A percentile compares a stretch with the other conserved stretches of the same genome.
Conservation (phyloP, 2,329 filamentous ascomycete genomes). For the Fusarium phyllophilum region DNA sequence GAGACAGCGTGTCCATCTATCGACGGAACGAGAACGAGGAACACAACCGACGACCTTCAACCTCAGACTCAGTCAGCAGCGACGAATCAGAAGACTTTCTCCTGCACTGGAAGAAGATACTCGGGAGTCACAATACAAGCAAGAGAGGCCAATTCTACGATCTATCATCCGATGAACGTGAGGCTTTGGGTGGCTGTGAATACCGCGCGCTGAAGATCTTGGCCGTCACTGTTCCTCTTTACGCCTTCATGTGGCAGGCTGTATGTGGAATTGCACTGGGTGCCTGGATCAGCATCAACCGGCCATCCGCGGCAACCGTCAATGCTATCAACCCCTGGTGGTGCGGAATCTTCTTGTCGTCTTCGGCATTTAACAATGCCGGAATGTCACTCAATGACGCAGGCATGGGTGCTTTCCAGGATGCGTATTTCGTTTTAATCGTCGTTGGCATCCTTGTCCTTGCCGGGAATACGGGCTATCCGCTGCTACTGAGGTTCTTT, state of each 20-base stretch:
- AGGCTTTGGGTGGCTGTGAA: conserved; percentile 70
- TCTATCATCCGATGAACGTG: conserved; percentile 62
- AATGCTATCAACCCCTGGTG: conserved; percentile 75
- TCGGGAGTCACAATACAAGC: conserved; percentile 53
- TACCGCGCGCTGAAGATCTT: conserved; percentile 71
- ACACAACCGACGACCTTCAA: conserved; percentile 29
- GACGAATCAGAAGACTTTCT: conserved; percentile 44
- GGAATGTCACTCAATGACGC: conserved; percentile 74
- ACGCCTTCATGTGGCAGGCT: conserved; percentile 69
- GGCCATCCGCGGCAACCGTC: conserved; percentile 56
- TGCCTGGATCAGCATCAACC: conserved; percentile 67
- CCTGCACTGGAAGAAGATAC: conserved; percentile 48
- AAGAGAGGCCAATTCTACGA: conserved; percentile 66
- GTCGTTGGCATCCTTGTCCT: conserved; percentile 68
- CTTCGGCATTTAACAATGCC: conserved; percentile 77
- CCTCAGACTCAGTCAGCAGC: conserved; percentile 30
- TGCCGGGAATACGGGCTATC: conserved; percentile 74
- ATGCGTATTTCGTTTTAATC: conserved; percentile 60
- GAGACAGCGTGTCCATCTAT: conserved; percentile 35
- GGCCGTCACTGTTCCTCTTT: conserved; percentile 67
- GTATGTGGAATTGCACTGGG: conserved; percentile 68
- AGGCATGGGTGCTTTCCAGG: conserved; percentile 71
- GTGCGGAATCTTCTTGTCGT: conserved; percentile 73
- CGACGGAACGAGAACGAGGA: conserved; percentile 23
- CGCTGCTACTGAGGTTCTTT: conserved; percentile 69